phyloP scores from a whole-genome alignment of 768 basidiomycete species.

The Russula olivacea region DNA sequence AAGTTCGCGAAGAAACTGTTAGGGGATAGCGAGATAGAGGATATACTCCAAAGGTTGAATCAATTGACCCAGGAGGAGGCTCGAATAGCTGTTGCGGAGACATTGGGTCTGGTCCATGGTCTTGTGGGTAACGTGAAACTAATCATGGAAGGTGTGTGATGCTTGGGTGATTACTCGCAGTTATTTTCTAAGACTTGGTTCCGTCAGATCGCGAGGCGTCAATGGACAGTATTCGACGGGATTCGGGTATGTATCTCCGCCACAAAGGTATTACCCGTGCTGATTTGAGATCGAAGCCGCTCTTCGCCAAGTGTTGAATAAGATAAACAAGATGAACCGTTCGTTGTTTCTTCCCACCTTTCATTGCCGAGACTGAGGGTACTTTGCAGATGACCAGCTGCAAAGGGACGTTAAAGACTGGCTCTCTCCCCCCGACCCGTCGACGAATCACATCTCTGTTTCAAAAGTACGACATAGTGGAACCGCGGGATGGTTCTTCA shows the following conservation, averaged over 20 bases:
- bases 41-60: background rate
- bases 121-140: background rate
- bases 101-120: background rate
- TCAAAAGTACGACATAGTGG: background rate
- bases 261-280: background rate
- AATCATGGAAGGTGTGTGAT: background rate
- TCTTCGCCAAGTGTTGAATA: too few species aligned
- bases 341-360: background rate
- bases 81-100: background rate
- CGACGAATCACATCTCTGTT: background rate
- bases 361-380: background rate
- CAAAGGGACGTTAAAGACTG: background rate
- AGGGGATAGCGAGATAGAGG: slow-evolving; percentile 2
- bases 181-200: background rate
- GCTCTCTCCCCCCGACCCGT: background rate
- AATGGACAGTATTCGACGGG: background rate
- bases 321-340: background rate
- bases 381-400: background rate
- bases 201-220: slow-evolving; percentile 2
- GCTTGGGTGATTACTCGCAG: background rate
- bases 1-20: slow-evolving; percentile 8
- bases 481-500: background rate
- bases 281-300: background rate
- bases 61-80: slow-evolving; percentile 6
- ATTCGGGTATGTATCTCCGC: background rate